phyloP scores from a whole-genome alignment of 23 red algal species.

The Gracilaria caudata region DNA sequence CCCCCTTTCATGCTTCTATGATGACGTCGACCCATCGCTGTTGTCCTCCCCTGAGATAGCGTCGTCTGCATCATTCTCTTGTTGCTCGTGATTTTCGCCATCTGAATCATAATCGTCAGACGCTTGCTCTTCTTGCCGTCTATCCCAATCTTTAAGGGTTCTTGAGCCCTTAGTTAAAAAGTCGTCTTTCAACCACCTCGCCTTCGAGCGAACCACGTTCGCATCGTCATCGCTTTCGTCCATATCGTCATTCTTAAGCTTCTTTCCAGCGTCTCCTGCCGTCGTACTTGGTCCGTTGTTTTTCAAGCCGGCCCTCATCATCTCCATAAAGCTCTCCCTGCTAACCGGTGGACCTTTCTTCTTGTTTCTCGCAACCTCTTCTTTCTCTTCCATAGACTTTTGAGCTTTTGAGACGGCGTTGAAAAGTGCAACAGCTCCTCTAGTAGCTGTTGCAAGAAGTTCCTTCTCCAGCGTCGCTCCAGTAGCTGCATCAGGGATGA shows the following conservation, averaged over 20 bases:
- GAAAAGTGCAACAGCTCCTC: constrained; percentile 75
- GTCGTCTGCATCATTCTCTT: constrained; percentile 1
- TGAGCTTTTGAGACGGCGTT: constrained; percentile 75
- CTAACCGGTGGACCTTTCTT: constrained; percentile 57
- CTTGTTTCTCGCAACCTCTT: constrained; percentile 1
- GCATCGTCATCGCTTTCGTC: constrained; percentile 34
- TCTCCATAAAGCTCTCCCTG: constrained; percentile 71
- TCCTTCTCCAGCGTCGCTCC: constrained; percentile 61
- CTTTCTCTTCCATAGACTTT: constrained; percentile 24
- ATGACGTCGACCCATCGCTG: neutral
- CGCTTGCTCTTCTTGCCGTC: neutral
- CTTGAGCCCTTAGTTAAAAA: constrained; percentile 29
- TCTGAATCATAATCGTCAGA: constrained; percentile 23
- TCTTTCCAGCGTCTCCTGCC: neutral
- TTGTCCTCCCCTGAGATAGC: neutral
- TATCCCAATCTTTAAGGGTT: constrained; percentile 50
- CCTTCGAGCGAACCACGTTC: neutral
- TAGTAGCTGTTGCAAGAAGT: constrained; percentile 54
- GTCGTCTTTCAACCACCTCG: constrained; percentile 61
- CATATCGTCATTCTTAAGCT: neutral
- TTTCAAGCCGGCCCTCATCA: constrained; percentile 44
- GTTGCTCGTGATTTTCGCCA: neutral
- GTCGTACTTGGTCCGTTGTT: neutral
- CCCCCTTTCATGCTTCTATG: neutral
- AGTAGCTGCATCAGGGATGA: constrained; percentile 76